A percentile compares a stretch with the other conserved stretches of the same genome.
Conservation (phyloP, 2,329 filamentous ascomycete genomes). For the Stachybotrys chartarum region DNA sequence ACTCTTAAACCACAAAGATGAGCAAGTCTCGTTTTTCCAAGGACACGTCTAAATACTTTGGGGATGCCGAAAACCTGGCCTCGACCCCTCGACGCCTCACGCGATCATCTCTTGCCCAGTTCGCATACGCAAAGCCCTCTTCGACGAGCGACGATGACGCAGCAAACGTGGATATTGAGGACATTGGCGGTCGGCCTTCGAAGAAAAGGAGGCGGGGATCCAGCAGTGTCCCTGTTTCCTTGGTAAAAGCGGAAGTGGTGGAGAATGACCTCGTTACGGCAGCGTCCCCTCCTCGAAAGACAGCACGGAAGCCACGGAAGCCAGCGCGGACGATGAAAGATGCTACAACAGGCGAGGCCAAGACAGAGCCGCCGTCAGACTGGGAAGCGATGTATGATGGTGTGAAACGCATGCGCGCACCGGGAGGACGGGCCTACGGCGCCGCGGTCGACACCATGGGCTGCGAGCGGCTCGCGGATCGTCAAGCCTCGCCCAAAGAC, state of each 20-base stretch:
- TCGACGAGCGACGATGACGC: conserved; percentile 9
- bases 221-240: conserved; percentile 6
- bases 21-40: conserved; percentile 50
- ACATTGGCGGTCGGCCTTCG: conserved; percentile 30
- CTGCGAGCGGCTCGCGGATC: conserved; percentile 67
- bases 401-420: conserved; percentile 68
- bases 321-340: conserved; percentile 38
- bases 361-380: conserved; percentile 57
- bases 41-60: conserved; percentile 50
- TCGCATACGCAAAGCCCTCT: conserved; percentile 27
- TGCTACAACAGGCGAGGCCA: conserved; percentile 29
- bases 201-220: conserved; percentile 21
- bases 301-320: conserved; percentile 30
- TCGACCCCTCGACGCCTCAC: conserved; percentile 37
- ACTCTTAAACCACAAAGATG: conserved; percentile 28
- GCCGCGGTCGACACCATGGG: conserved; percentile 98
- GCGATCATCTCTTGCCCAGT: conserved; percentile 40
- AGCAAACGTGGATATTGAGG: conserved; percentile 46
- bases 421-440: conserved; percentile 50
- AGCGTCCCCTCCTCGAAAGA: conserved; percentile 16
- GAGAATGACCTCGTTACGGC: conserved; percentile 17
- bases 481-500: conserved; percentile 40
- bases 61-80: conserved; percentile 18
- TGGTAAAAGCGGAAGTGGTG: conserved; percentile 29
- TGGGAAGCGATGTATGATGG: conserved; percentile 78